phyloP scores from a whole-genome alignment of 345 rosid genomes.

The Gossypium arboreum region DNA sequence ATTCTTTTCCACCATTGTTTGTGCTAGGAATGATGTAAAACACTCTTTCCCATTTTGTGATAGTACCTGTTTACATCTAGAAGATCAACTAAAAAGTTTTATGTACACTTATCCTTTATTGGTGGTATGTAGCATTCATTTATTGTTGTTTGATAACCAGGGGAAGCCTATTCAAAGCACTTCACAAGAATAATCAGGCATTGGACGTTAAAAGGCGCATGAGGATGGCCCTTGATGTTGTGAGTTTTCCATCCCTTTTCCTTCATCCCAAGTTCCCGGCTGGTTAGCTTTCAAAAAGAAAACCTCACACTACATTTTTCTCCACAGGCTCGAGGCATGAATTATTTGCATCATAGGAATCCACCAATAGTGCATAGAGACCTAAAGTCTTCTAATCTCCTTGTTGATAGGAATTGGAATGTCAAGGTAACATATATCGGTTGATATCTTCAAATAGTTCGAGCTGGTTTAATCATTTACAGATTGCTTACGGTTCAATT shows the following conservation, averaged over 20 bases:
- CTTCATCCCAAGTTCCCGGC: conserved; percentile 5
- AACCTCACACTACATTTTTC: background rate
- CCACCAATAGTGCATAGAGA: conserved; percentile 90
- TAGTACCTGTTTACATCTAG: background rate
- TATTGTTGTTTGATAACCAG: conserved; percentile 28
- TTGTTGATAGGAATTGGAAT: conserved; percentile 83
- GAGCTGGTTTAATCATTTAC: background rate
- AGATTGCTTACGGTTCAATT: background rate
- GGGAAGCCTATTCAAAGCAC: conserved; percentile 89
- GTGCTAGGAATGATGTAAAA: too few relatives aligned
- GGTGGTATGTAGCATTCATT: background rate
- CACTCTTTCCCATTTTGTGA: too few relatives aligned
- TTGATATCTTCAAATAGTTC: background rate
- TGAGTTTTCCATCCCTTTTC: conserved; percentile 30
- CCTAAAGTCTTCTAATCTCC: conserved; percentile 86
- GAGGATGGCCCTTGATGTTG: conserved; percentile 88
- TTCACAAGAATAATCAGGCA: conserved; percentile 68
- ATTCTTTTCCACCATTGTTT: background rate
- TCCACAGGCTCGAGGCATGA: conserved; percentile 89
- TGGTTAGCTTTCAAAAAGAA: background rate
- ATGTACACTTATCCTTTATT: background rate
- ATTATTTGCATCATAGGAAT: conserved; percentile 82
- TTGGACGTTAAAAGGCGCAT: conserved; percentile 68
- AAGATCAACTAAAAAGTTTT: background rate
- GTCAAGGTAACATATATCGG: conserved; percentile 55